These are phyloP conservation scores for Globisporangium lucens DNA, from an alignment of 352 stramenopile species.

Conservation along the genomic window DNA sequence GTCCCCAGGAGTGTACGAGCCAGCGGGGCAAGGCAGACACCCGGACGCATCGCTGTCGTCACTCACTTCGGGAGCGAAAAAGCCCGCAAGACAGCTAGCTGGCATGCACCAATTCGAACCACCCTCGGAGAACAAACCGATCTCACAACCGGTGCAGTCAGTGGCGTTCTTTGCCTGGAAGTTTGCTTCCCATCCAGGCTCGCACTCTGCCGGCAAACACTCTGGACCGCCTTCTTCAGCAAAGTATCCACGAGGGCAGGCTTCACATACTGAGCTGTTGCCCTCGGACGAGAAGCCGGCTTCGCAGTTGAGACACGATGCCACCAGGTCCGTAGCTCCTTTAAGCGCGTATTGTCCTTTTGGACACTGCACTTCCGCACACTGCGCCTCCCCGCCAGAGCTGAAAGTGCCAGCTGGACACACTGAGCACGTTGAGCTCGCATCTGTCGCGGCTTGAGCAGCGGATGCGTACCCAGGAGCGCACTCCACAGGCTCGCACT, in stretches of 20 bases:
- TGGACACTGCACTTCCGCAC: slow-evolving; percentile 29
- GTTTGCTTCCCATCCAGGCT: slow-evolving; percentile 38
- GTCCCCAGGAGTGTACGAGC: slow-evolving; percentile 38
- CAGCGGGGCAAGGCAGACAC: slow-evolving; percentile 30
- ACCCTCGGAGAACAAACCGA: slow-evolving; percentile 39
- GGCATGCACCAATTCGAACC: slow-evolving; percentile 26
- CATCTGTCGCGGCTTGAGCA: slow-evolving; percentile 20
- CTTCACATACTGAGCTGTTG: slow-evolving; percentile 32
- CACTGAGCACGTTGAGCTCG: slow-evolving; percentile 26
- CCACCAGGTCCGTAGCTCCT: slow-evolving; percentile 25
- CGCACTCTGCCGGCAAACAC: slow-evolving; percentile 34
- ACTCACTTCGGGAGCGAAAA: slow-evolving; percentile 31
- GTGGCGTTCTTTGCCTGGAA: slow-evolving; percentile 30
- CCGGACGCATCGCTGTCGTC: slow-evolving; percentile 20
- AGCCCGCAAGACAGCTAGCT: slow-evolving; percentile 34
- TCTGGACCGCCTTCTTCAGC: slow-evolving; percentile 16
- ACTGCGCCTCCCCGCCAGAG: slow-evolving; percentile 30
- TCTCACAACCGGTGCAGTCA: slow-evolving; percentile 43
- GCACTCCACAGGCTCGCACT: slow-evolving; percentile 27
- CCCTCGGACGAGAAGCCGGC: slow-evolving; percentile 34
- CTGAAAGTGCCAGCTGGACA: slow-evolving; percentile 34
- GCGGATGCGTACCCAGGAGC: slow-evolving; percentile 27
- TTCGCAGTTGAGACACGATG: slow-evolving; percentile 28
- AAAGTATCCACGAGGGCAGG: slow-evolving; percentile 31
- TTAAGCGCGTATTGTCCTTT: slow-evolving; percentile 24